Conservation (phyloP, 257 asterid genomes). For the Craterostigma plantagineum region DNA sequence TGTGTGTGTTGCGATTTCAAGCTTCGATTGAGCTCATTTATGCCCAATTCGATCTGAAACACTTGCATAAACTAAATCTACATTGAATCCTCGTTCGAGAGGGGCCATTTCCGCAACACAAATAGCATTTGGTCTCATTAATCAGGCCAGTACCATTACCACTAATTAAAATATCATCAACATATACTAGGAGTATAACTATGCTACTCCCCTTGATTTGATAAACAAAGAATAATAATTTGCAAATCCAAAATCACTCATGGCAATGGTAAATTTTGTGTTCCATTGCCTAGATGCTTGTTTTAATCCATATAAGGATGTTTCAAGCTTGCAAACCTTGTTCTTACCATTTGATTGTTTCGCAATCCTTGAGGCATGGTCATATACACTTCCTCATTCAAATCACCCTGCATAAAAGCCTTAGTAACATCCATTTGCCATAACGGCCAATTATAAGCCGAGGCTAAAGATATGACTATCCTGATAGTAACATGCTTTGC, state of each 20-base stretch:
- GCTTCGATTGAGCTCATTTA: too few relatives aligned
- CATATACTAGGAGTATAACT: not conserved
- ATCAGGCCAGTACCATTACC: not conserved
- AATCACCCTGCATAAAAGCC: not conserved
- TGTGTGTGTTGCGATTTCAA: too few relatives aligned
- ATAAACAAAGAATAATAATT: not conserved
- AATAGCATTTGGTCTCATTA: too few relatives aligned
- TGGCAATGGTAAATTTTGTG: not conserved
- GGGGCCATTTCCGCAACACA: too few relatives aligned
- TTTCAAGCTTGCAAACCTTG: not conserved
- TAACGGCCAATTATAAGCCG: too few relatives aligned
- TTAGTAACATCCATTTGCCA: too few relatives aligned
- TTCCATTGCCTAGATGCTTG: not conserved
- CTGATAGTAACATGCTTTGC: too few relatives aligned
- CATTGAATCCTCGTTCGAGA: too few relatives aligned
- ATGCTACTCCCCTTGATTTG: rapidly evolving
- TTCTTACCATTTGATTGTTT: not conserved
- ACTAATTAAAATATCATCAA: not conserved
- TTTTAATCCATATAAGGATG: not conserved
- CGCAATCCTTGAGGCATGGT: not conserved
- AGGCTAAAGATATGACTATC: too few relatives aligned
- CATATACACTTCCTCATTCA: not conserved
- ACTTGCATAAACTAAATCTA: too few relatives aligned
- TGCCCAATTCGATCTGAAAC: too few relatives aligned
- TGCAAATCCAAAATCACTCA: not conserved